phyloP scores from a whole-genome alignment of 1,284 basidiomycete species.

The Porogramme epimiltina region DNA sequence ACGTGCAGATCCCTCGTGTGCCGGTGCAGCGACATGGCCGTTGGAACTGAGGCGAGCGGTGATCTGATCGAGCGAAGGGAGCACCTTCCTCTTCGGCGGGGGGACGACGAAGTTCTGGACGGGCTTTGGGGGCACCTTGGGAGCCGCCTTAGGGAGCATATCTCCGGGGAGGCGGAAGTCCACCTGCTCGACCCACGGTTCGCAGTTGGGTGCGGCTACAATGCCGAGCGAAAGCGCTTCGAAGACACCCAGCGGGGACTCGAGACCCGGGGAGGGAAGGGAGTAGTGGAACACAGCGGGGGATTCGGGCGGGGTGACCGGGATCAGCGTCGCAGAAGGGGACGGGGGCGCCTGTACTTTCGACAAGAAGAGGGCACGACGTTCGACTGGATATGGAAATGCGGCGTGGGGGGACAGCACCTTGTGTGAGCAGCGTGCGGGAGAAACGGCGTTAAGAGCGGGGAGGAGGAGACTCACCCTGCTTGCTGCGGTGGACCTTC shows the following conservation, averaged over 20 bases:
- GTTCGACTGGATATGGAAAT: slow-evolving; percentile 55
- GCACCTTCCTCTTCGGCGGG: slow-evolving; percentile 33
- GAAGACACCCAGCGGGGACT: slow-evolving; percentile 62
- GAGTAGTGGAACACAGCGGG: slow-evolving; percentile 69
- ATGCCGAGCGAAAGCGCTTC: slow-evolving; percentile 48
- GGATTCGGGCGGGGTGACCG: slow-evolving; percentile 70
- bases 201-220: slow-evolving; percentile 32
- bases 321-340: slow-evolving; percentile 53
- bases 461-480: slow-evolving; percentile 48
- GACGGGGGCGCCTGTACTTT: slow-evolving; percentile 69
- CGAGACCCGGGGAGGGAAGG: slow-evolving; percentile 66
- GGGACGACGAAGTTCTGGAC: background rate
- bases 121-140: slow-evolving; percentile 14
- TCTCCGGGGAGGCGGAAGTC: slow-evolving; percentile 54
- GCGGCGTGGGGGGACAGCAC: slow-evolving; percentile 2
- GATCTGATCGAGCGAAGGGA: slow-evolving; percentile 78
- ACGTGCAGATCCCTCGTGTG: slow-evolving; percentile 22
- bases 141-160: slow-evolving; percentile 20
- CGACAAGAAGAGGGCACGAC: slow-evolving; percentile 73
- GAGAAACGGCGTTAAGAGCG: too few relatives aligned
- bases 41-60: slow-evolving; percentile 57
- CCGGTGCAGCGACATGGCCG: slow-evolving; percentile 25
- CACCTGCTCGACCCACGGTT: slow-evolving; percentile 66
- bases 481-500: slow-evolving; percentile 73
- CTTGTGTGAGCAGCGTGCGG: background rate